Percentiles rank a stretch among this genome's conserved stretches.
These are phyloP conservation scores for Didymella sp. DNA, from an alignment of 2,329 filamentous ascomycete genomes.

Conservation along the genomic window DNA sequence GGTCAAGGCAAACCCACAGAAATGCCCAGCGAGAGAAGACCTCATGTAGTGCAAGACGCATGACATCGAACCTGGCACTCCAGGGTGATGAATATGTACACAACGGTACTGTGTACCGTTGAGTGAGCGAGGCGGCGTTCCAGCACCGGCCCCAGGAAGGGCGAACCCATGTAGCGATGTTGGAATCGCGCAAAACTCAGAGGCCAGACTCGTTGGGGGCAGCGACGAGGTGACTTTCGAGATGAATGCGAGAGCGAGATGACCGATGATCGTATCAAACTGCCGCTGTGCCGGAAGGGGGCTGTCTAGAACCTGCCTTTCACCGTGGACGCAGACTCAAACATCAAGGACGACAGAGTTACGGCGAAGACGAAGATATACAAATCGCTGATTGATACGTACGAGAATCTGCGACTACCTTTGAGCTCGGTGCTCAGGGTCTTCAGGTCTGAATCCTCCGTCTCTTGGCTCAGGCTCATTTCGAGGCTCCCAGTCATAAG, in stretches of 20 bases:
- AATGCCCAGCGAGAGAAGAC: no score
- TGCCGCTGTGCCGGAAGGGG: neutral
- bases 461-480: conserved; percentile 15
- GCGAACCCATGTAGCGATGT: neutral
- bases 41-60: no score
- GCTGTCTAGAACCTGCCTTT: neutral
- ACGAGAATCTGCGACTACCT: neutral
- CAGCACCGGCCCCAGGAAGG: no score
- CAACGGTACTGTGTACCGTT: no score
- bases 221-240: neutral
- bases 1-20: no score
- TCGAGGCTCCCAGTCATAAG: conserved; percentile 17
- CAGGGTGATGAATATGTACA: no score
- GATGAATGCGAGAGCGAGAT: neutral
- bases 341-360: neutral
- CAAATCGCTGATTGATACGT: neutral
- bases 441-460: conserved; percentile 10
- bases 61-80: no score
- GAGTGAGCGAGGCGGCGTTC: no score
- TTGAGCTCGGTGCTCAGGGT: neutral
- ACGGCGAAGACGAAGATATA: neutral
- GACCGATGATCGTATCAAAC: neutral
- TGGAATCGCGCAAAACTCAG: neutral
- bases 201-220: neutral
- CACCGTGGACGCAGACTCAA: neutral